These are phyloP conservation scores for Clarireedia homoeocarpa DNA, from an alignment of 2,329 filamentous ascomycete genomes.

Conservation along the genomic window DNA sequence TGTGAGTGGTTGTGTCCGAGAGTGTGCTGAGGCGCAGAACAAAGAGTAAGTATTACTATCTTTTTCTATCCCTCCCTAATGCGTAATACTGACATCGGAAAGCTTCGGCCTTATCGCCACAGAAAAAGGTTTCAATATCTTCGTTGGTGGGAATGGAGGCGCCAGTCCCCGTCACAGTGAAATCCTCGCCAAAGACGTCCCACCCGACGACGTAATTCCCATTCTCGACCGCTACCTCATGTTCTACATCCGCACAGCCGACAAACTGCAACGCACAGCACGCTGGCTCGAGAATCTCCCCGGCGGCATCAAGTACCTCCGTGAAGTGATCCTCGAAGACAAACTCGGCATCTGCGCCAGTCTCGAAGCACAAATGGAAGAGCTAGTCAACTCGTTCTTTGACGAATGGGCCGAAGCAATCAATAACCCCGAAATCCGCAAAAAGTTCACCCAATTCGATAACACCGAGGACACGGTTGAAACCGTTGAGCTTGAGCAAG, in stretches of 20 bases:
- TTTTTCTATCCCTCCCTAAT: background rate
- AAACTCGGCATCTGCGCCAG: conserved; percentile 78
- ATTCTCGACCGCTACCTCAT: conserved; percentile 85
- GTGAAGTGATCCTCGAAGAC: conserved; percentile 76
- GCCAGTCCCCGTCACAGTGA: conserved; percentile 78
- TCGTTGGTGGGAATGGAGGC: conserved; percentile 82
- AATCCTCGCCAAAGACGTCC: conserved; percentile 77
- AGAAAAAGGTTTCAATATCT: conserved; percentile 90
- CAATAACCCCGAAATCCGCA: conserved; percentile 56
- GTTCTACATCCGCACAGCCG: conserved; percentile 89
- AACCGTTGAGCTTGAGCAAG: background rate
- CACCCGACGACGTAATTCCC: conserved; percentile 71
- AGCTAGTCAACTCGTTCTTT: conserved; percentile 76
- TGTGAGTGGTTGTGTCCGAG: conserved; percentile 83
- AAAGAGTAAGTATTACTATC: conserved; percentile 58
- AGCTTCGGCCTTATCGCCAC: conserved; percentile 87
- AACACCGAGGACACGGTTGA: conserved; percentile 47
- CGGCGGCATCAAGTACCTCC: conserved; percentile 75
- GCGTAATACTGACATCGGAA: conserved; percentile 8
- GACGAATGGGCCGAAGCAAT: conserved; percentile 88
- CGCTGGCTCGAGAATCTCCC: conserved; percentile 81
- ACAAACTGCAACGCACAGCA: conserved; percentile 82
- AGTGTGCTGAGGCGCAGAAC: conserved; percentile 86
- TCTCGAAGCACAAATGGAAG: conserved; percentile 81
- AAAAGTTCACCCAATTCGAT: conserved; percentile 73